Base-by-base conservation (phyloP, 2,329 filamentous ascomycete genomes). In the Cryphonectria carpinicola region DNA sequence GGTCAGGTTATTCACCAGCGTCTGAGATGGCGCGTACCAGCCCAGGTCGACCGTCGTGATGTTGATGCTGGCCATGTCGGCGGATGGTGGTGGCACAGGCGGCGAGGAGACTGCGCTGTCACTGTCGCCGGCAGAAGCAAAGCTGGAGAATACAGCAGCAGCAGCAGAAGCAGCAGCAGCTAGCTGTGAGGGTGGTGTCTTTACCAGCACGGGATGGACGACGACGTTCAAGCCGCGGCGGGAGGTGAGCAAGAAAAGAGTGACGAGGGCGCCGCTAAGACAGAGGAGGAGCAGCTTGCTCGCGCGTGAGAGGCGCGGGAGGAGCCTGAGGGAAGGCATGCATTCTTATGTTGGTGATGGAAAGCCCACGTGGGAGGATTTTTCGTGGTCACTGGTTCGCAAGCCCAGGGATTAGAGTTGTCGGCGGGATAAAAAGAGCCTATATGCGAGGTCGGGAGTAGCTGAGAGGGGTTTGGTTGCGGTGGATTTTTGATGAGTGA, bases 1-100 rank as follows among this genome's bases (percentile, higher is more conserved):
- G 22, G 76, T 76, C 70, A 79, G 75, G 72, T 79, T 78, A 74
- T 79, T 79, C 68, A 78, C 67, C 41, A 72, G 43, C n/a, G 75
- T 75, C 63, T 72, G 70, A 5, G 71, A 69, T 2, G 78, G 77
- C 54, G 78, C 65, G 63, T 77, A 67, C 78, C 78, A 79, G 19
- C 73, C 67, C 41, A 76, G 67, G 65, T 77, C 73, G 28, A 76
- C 70, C n/a, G 61, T 25, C 35, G 63, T 41, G 3, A n/a, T 58
- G 67, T 63, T 37, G 54, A 7, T n/a, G 35, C 63, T 32, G 19
- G 71, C 65, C 68, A 70, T 70, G 19, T 43, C 43, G 8, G n/a
- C 54, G n/a, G 43, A 14, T 37, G 35, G 28, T 13, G 39, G 17
- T n/a, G 63, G 35, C 28, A 62, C 43, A 22, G 52, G 25, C 37